These are phyloP conservation scores for Fomitiporia mediterranea DNA, from an alignment of 1,284 basidiomycete genomes.

Conservation along the genomic window DNA sequence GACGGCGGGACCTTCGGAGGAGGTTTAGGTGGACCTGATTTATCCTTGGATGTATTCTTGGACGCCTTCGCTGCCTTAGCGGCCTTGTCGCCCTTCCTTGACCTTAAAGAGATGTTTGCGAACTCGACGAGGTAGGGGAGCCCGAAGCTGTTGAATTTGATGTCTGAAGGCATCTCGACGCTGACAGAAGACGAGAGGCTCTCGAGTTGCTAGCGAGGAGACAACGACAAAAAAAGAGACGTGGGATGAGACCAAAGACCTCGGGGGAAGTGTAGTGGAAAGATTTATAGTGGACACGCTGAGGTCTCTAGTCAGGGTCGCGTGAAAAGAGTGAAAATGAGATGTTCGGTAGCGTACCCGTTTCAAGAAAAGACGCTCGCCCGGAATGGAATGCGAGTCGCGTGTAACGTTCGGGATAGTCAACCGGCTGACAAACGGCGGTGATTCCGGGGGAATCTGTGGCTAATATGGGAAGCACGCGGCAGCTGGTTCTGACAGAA, in stretches of 20 bases:
- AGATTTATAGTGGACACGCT: slow-evolving; percentile 2
- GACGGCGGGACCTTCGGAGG: slow-evolving; percentile 10
- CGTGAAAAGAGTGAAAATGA: background rate
- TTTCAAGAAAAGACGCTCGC: background rate
- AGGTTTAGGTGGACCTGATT: slow-evolving; percentile 18
- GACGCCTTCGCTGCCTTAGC: slow-evolving; percentile 6
- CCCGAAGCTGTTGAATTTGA: slow-evolving; percentile 20
- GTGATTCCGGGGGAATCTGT: background rate
- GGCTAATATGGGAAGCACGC: background rate
- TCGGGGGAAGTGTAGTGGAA: background rate
- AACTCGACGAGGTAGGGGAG: slow-evolving; percentile 36
- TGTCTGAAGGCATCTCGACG: slow-evolving; percentile 20
- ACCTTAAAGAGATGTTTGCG: slow-evolving; percentile 37
- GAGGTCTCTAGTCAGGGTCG: background rate
- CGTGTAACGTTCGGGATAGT: background rate
- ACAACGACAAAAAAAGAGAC: background rate
- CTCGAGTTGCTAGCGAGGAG: background rate
- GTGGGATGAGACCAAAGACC: background rate
- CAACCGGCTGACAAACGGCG: background rate
- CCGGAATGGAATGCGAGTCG: background rate
- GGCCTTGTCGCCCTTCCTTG: slow-evolving; percentile 23
- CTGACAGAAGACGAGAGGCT: too few species aligned
- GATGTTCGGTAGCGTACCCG: too few species aligned
- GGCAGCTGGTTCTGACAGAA: background rate
- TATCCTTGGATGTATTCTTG: slow-evolving; percentile 21